These are phyloP conservation scores for Wickerhamomyces subpelliculosus DNA, from an alignment of 805 yeast genomes.

Conservation along the genomic window DNA sequence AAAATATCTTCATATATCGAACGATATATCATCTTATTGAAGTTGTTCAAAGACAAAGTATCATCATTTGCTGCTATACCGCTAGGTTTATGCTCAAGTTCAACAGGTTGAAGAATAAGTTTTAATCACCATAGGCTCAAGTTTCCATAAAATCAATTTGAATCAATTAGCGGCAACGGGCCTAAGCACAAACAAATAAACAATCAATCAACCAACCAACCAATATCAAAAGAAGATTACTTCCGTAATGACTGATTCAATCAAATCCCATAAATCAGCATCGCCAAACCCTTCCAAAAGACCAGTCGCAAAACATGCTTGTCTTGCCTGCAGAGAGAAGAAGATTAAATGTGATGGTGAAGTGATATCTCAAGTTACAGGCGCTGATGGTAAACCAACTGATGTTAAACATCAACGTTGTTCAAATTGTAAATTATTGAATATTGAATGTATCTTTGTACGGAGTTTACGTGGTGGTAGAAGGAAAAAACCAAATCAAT, in stretches of 20 bases:
- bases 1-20: too few relatives aligned
- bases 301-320: constrained; percentile 54
- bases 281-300: constrained; percentile 23
- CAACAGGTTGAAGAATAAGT: too few relatives aligned
- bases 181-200: too few relatives aligned
- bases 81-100: too few relatives aligned
- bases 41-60: too few relatives aligned
- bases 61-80: too few relatives aligned
- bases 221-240: too few relatives aligned
- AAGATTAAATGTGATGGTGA: constrained; percentile 66
- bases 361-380: constrained; percentile 10
- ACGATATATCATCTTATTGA: too few relatives aligned
- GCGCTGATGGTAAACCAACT: constrained; percentile 3
- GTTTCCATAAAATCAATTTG: too few relatives aligned
- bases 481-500: constrained; percentile 23
- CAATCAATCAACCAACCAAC: too few relatives aligned
- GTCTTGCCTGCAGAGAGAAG: constrained; percentile 57
- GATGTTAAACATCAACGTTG: constrained; percentile 29
- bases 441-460: constrained; percentile 47
- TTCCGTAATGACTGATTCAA: not conserved
- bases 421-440: constrained; percentile 41
- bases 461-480: constrained; percentile 54
- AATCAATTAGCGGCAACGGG: too few relatives aligned
- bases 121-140: too few relatives aligned
- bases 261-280: not conserved